These are phyloP conservation scores for Fragilariopsis cylindrus DNA, from an alignment of 108 stramenopile species.

Conservation along the genomic window DNA sequence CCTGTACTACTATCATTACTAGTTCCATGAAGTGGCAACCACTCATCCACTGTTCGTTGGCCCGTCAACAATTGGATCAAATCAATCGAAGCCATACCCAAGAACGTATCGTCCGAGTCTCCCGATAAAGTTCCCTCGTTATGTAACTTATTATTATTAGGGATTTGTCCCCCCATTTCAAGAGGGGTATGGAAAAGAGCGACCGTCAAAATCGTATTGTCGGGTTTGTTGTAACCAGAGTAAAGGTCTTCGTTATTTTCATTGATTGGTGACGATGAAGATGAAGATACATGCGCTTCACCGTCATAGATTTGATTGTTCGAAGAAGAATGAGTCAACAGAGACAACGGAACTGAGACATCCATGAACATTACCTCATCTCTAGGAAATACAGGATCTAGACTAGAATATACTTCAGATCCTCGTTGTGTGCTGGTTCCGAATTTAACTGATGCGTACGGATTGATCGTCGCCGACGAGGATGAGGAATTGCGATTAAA, in stretches of 20 bases:
- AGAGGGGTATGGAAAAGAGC: conserved; percentile 49
- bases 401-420: conserved; percentile 54
- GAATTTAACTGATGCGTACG: conserved; percentile 70
- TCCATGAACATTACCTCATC: conserved; percentile 82
- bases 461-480: conserved; percentile 25
- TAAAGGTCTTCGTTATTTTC: neutral
- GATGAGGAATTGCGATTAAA: conserved; percentile 18
- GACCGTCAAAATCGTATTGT: conserved; percentile 43
- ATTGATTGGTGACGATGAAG: neutral
- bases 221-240: conserved; percentile 25
- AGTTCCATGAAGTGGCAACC: conserved; percentile 49
- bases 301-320: neutral
- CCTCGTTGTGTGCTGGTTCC: conserved; percentile 60
- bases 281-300: conserved; percentile 3
- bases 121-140: conserved; percentile 32
- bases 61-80: conserved; percentile 70
- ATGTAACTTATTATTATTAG: neutral
- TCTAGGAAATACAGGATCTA: conserved; percentile 72
- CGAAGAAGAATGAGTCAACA: conserved; percentile 16
- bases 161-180: conserved; percentile 23
- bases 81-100: conserved; percentile 75
- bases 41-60: conserved; percentile 62
- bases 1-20: neutral
- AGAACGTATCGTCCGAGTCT: conserved; percentile 54
- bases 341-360: conserved; percentile 52